These are phyloP conservation scores for Solanum hybrid DNA, from an alignment of 305 asterid genomes.

Conservation along the genomic window DNA sequence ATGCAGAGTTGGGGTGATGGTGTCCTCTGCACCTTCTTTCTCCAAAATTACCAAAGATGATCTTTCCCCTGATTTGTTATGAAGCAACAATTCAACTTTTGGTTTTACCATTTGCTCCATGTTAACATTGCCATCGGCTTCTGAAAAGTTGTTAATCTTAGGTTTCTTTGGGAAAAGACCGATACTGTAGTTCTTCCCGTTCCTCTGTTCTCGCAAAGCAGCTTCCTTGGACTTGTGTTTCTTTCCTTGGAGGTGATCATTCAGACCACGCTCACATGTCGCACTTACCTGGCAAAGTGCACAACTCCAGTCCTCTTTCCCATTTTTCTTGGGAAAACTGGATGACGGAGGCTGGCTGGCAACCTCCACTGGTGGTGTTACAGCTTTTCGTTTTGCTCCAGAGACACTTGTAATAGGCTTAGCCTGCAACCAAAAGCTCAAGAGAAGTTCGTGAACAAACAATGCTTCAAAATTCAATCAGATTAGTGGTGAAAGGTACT, in stretches of 20 bases:
- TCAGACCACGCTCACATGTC: slow-evolving; percentile 30
- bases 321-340: not conserved
- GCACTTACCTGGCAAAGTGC: slow-evolving; percentile 16
- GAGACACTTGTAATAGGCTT: slow-evolving; percentile 20
- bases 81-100: slow-evolving; percentile 5
- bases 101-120: not conserved
- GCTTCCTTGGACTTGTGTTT: slow-evolving; percentile 58
- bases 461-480: not conserved
- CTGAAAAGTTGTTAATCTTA: not conserved
- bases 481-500: not conserved
- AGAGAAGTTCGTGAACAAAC: not conserved
- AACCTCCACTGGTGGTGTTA: slow-evolving; percentile 10
- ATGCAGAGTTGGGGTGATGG: slow-evolving; percentile 4
- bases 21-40: not conserved
- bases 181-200: slow-evolving; percentile 23
- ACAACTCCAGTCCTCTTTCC: slow-evolving; percentile 19
- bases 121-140: not conserved
- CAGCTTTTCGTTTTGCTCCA: slow-evolving; percentile 39
- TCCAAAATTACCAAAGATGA: not conserved
- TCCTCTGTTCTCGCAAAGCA: slow-evolving; percentile 18
- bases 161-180: slow-evolving; percentile 27
- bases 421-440: slow-evolving; percentile 28
- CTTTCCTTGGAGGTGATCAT: slow-evolving; percentile 45
- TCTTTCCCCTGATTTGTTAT: slow-evolving; percentile 8
- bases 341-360: not conserved